Base-by-base conservation (phyloP, 2,329 filamentous ascomycete genomes). In the Exophiala calicioides region DNA sequence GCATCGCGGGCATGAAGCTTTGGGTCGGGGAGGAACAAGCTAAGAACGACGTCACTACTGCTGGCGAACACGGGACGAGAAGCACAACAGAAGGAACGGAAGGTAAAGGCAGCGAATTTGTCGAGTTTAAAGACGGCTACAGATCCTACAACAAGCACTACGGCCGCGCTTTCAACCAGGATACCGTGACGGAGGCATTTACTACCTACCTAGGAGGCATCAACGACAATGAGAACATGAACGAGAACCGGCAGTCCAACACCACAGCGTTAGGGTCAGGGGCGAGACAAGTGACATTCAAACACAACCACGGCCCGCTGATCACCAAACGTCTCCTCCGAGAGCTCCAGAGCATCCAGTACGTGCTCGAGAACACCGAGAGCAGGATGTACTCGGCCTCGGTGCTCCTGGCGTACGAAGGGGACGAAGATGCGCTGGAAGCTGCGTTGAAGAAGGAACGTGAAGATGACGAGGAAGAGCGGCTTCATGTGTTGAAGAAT, bases 361-460 rank as follows among this genome's bases (percentile, higher is more conserved):
- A 66, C 36, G 73, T 75, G 3, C 63, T 79, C 6, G 75, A 80
- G 56, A 65, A 71, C 1, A 68, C 78, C 37, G 82, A 86, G 65
- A 83, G 78, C 59, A 70, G 82, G 37, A 85, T 86, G 81, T 85
- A 84, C 62, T 81, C 79, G 10, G 74, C 82, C 1, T 84, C 80
- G 57, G 70, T 86, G 12, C 62, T 86, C 35, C 75, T 85, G 27
- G 78, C 85, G 10, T 86, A 85, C 56, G 82, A 86, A 64, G 82
- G 82, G 5, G 79, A 85, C 55, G 66, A 71, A 1, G 69, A 76
- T 15, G 76, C 76, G 15, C 72, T 84, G 44, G 71, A 76, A 41
- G 66, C 68, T 30, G 70, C 75, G 1, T 42, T 59, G 57, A 30
- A 53, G 43, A 15, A 52, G 34, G 10, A 50, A 39, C 5, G 50